Conservation (phyloP, 2,329 filamentous ascomycete genomes). For the Microsporum audouinii region DNA sequence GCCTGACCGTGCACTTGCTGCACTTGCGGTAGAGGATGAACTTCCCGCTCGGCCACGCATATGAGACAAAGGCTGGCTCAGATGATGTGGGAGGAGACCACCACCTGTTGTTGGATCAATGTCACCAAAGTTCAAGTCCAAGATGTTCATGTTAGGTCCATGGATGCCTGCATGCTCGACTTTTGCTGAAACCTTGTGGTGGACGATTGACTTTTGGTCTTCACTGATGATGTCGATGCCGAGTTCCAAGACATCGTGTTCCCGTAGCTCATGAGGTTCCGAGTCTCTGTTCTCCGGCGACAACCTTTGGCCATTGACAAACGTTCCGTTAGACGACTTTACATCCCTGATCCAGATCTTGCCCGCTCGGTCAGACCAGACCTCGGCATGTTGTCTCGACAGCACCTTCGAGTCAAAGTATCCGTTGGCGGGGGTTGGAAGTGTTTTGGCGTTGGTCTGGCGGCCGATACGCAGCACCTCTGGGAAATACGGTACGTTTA, state of each 20-base stretch:
- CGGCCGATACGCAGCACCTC: slow-evolving; percentile 89
- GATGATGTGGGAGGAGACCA: slow-evolving; percentile 57
- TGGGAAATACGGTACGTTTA: slow-evolving; percentile 83
- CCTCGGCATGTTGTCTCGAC: slow-evolving; percentile 88
- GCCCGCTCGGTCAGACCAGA: slow-evolving; percentile 74
- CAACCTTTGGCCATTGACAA: slow-evolving; percentile 82
- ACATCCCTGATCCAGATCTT: slow-evolving; percentile 95
- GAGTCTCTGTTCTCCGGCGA: slow-evolving; percentile 94
- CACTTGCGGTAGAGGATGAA: slow-evolving; percentile 54
- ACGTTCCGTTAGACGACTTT: slow-evolving; percentile 97
- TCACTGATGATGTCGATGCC: slow-evolving; percentile 98
- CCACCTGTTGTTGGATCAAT: slow-evolving; percentile 66
- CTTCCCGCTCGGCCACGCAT: slow-evolving; percentile 59
- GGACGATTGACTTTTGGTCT: slow-evolving; percentile 95
- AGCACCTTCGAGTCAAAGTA: slow-evolving; percentile 98
- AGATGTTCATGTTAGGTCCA: slow-evolving; percentile 52
- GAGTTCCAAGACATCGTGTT: slow-evolving; percentile 82
- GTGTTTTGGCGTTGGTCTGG: slow-evolving; percentile 93
- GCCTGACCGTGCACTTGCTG: slow-evolving; percentile 46
- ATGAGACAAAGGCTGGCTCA: slow-evolving; percentile 52
- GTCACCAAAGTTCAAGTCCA: slow-evolving; percentile 88
- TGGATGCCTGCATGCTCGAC: slow-evolving; percentile 89
- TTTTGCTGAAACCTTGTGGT: slow-evolving; percentile 95
- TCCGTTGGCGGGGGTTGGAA: slow-evolving; percentile 80
- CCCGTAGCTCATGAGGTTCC: slow-evolving; percentile 84